These are phyloP conservation scores for Hymenochaete sp. DNA, from an alignment of 1,284 basidiomycete genomes.

Conservation along the genomic window DNA sequence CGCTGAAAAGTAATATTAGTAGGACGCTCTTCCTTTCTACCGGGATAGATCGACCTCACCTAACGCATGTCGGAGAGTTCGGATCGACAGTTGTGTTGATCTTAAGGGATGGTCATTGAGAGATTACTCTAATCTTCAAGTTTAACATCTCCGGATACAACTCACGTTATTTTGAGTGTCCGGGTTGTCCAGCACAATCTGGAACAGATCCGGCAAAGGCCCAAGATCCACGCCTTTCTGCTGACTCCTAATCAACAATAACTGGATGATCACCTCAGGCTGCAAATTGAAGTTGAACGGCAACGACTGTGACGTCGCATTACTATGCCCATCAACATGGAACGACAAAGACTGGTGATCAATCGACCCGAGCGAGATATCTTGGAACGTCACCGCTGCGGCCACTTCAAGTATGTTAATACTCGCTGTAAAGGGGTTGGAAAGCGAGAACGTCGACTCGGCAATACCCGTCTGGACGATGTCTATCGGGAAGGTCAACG, in stretches of 20 bases:
- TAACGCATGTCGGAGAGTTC: slow-evolving; percentile 42
- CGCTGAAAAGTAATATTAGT: slow-evolving; percentile 30
- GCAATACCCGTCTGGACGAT: slow-evolving; percentile 54
- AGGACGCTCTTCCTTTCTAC: too few relatives aligned
- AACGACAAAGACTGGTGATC: slow-evolving; percentile 48
- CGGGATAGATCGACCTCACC: slow-evolving; percentile 30
- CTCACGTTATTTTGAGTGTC: slow-evolving; percentile 40
- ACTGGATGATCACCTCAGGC: slow-evolving; percentile 51
- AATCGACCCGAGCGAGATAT: slow-evolving; percentile 49
- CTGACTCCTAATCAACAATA: slow-evolving; percentile 47
- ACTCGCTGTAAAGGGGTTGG: slow-evolving; percentile 71
- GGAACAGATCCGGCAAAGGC: slow-evolving; percentile 52
- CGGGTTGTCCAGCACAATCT: slow-evolving; percentile 47
- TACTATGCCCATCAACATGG: slow-evolving; percentile 50
- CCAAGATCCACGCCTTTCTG: slow-evolving; percentile 55
- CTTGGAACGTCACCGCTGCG: slow-evolving; percentile 48
- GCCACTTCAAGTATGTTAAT: slow-evolving; percentile 58
- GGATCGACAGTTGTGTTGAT: slow-evolving; percentile 51
- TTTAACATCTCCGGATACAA: slow-evolving; percentile 3
- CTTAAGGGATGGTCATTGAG: slow-evolving; percentile 25
- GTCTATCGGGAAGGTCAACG: slow-evolving; percentile 48
- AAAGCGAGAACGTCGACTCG: slow-evolving; percentile 44
- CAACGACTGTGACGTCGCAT: slow-evolving; percentile 50
- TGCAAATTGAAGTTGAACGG: slow-evolving; percentile 62
- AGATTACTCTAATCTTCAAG: not conserved